Base-by-base conservation (phyloP, 371 early-diverging fungal genomes). In the Mucor mucedo region DNA sequence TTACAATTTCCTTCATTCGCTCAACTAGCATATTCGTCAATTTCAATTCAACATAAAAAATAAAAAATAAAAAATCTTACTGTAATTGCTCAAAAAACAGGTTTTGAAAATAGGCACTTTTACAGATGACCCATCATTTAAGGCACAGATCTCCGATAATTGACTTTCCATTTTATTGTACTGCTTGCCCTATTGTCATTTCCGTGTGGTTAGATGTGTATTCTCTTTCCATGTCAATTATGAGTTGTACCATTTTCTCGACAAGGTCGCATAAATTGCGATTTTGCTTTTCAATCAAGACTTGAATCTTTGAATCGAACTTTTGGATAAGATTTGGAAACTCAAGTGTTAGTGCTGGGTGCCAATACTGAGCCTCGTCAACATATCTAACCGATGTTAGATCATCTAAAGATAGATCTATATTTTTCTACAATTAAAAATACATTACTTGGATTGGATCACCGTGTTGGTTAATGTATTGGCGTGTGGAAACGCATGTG, bases 351-450 rank as follows among this genome's bases (percentile, higher is more conserved):
- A 81, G 41, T 40, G 58, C 58, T 5, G 81, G 81, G 61, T 81
- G 81, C 81, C 81, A 81, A 58, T 81, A 81, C 4, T 73, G 71
- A 11, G 63, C 28, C 33, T 81, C 75, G 41, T 81, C 81, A 1
- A 71, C 73, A 48, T 81, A 81, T 71, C 81, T 80, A 32, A 5
- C 38, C 42, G 49, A 16, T 11, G 11, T 29, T 5, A 11, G 30
- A 21, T 21, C 21, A 21, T 21, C 0, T 21, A 21, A 42, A 14
- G n/a, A n/a, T 42, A 42, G n/a, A 42, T 49, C 32, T 9, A 3
- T 38, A 13, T 13, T 28, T 8, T 41, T 9, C 14, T 41, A 14
- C 8, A 40, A 3, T 21, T 52, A 39, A 27, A 11, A 14, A 13
- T 48, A 16, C 47, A 45, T 32, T 63, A 78, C 81, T 63, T 70